Evolutionary conservation across 1,139 yeast genomes (phyloP).

Genomic region (Kodamaea ohmeri): DNA sequence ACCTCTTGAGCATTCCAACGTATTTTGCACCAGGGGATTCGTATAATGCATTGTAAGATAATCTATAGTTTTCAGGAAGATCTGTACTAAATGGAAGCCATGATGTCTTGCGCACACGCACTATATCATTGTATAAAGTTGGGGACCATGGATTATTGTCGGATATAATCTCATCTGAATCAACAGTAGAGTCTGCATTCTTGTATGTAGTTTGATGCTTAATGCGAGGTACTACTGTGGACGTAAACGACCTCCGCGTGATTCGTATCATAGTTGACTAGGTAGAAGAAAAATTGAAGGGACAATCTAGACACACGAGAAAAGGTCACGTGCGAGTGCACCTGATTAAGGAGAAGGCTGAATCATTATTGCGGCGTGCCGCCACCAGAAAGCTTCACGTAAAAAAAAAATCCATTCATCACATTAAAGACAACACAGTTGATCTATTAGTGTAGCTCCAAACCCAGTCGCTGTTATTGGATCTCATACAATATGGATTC

Average conservation of each 20-base stretch:
- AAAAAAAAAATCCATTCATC: constrained; percentile 8
- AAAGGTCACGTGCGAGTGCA: background rate
- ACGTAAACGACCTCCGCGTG: constrained; percentile 8
- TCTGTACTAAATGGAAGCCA: constrained; percentile 24
- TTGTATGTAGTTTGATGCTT: constrained; percentile 22
- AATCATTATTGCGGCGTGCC: constrained; percentile 5
- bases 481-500: constrained; percentile 54
- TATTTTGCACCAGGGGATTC: constrained; percentile 56
- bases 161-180: constrained; percentile 41
- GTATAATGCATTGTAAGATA: constrained; percentile 54
- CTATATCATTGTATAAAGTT: constrained; percentile 38
- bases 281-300: too few species aligned
- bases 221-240: constrained; percentile 4
- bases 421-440: background rate
- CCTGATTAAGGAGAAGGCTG: constrained; percentile 1
- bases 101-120: constrained; percentile 27
- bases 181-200: constrained; percentile 35
- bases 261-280: constrained; percentile 2
- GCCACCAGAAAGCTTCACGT: constrained; percentile 6
- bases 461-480: background rate
- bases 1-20: constrained; percentile 53
- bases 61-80: constrained; percentile 43
- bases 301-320: background rate
- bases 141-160: constrained; percentile 53
- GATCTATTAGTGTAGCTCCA: constrained; percentile 1